A percentile compares a stretch with the other conserved stretches of the same genome.
Conservation (phyloP, 306 rosid genomes). For the Fagus crenata region DNA sequence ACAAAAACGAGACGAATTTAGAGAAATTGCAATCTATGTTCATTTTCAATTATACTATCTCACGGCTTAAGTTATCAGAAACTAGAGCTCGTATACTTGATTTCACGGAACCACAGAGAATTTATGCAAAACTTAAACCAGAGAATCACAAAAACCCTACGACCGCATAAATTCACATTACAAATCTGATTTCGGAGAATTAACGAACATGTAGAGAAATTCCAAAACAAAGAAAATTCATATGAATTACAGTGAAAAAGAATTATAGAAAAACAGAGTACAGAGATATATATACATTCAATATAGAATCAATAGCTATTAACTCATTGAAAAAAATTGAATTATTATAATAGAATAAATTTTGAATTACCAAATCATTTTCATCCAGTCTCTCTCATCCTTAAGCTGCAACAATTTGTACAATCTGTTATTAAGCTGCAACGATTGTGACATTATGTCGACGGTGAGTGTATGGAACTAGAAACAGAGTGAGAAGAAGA, state of each 20-base stretch:
- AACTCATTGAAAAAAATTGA: too few species aligned
- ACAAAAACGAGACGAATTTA: neutral
- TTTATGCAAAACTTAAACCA: too few species aligned
- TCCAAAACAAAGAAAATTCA: neutral
- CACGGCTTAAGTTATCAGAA: neutral
- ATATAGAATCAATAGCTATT: neutral
- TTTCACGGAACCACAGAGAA: too few species aligned
- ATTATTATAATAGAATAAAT: neutral
- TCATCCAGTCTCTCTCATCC: too few species aligned
- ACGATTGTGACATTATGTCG: slow-evolving; percentile 64
- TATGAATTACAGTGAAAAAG: neutral
- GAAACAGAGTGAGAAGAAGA: slow-evolving; percentile 7
- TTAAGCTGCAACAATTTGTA: too few species aligned
- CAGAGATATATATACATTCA: neutral
- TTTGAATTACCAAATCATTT: slow-evolving; percentile 64
- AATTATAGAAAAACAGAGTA: neutral
- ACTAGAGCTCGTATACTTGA: too few species aligned
- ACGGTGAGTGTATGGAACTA: neutral
- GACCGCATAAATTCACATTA: neutral
- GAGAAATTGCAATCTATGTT: slow-evolving; percentile 5
- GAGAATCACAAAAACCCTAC: neutral
- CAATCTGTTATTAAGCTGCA: too few species aligned
- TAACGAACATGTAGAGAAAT: too few species aligned
- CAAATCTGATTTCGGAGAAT: neutral
- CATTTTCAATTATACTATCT: neutral